A percentile compares a stretch with the other conserved stretches of the same genome.
Evolutionary conservation across 2,329 filamentous ascomycete genomes (phyloP).

Genomic region (Xylariaceae sp.): DNA sequence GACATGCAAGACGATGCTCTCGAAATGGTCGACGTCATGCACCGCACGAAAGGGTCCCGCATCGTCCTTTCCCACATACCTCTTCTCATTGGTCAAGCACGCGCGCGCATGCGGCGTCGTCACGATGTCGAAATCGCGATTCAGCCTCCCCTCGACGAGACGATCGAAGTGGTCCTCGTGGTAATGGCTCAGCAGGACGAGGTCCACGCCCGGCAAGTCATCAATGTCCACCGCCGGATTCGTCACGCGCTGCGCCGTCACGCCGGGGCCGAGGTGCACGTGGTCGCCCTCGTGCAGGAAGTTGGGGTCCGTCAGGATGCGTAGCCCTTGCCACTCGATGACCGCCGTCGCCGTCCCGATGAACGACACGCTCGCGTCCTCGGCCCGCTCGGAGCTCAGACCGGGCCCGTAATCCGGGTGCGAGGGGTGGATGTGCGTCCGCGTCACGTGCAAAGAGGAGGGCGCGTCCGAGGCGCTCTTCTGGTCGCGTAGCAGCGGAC

Average conservation of each 20-base stretch:
- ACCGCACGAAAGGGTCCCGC: slow-evolving; percentile 50
- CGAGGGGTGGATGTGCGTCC: slow-evolving; percentile 25
- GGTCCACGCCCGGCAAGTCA: slow-evolving; percentile 53
- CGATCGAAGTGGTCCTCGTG: slow-evolving; percentile 47
- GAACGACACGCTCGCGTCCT: slow-evolving; percentile 46
- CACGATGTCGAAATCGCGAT: slow-evolving; percentile 53
- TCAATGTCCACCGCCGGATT: slow-evolving; percentile 57
- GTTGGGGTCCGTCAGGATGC: slow-evolving; percentile 56
- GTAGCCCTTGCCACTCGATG: slow-evolving; percentile 47
- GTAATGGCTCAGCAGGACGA: slow-evolving; percentile 58
- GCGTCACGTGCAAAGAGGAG: slow-evolving; percentile 19
- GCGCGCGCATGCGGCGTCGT: slow-evolving; percentile 56
- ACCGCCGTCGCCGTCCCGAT: slow-evolving; percentile 53
- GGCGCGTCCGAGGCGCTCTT: slow-evolving; percentile 15
- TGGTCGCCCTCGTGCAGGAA: slow-evolving; percentile 62
- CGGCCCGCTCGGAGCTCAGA: slow-evolving; percentile 5
- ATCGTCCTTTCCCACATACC: slow-evolving; percentile 6
- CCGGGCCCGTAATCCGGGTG: background rate
- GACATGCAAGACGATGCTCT: slow-evolving; percentile 41
- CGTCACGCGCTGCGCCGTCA: slow-evolving; percentile 47
- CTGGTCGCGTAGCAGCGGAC: slow-evolving; percentile 28
- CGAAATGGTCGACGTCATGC: slow-evolving; percentile 50
- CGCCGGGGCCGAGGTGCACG: slow-evolving; percentile 60
- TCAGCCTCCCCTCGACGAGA: slow-evolving; percentile 34
- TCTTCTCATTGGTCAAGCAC: slow-evolving; percentile 37